Evolutionary conservation across 1,284 basidiomycete genomes (phyloP), one percentile per base, ranked within the genome.

Genomic region (Ustilago nuda): DNA sequence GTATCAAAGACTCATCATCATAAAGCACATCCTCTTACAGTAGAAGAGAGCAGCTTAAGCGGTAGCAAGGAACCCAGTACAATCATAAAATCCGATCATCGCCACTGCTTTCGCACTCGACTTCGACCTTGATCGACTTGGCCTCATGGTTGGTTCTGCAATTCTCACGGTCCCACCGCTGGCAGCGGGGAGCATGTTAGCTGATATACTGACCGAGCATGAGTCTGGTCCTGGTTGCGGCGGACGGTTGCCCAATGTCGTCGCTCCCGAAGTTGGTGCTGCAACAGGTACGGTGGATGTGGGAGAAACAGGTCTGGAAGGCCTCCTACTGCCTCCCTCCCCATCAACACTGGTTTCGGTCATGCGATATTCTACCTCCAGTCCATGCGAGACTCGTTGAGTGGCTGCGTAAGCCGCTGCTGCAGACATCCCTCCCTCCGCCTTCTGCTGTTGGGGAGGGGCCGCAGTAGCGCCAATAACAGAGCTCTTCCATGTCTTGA

Each of bases 81-180:
- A 50, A 27, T 77, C 70, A 54, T 66, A 77, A 36, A 77, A 77
- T 3, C 70, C 70, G 6, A 77, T 64, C 66, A 77, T 48, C 8
- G 74, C 66, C 1, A 69, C 57, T 8, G 68, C 50, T 15, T 54
- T 65, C 3, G 48, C 52, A 13, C 39, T 62, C 23, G 66, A 69
- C 17, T 52, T 66, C 11, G 60, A 57, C 13, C 46, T 59, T 39
- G 59, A 41, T 15, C 61, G 45, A 37, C 41, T 61, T 3, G 61
- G 61, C 13, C 37, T 36, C 2, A 37, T 53, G 3, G 50, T 51
- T 15, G 70, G 70, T 43, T 76, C 70, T 17, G 63, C 66, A 52
- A 76, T 72, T 9, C 66, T 43, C 2, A 72, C 69, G 27, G 35
- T 72, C 17, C 43, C 46, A 50, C 48, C 37, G n/a, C 33, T 33